Base-by-base conservation (phyloP, 768 basidiomycete genomes). In the Leucosporidium scottii region DNA sequence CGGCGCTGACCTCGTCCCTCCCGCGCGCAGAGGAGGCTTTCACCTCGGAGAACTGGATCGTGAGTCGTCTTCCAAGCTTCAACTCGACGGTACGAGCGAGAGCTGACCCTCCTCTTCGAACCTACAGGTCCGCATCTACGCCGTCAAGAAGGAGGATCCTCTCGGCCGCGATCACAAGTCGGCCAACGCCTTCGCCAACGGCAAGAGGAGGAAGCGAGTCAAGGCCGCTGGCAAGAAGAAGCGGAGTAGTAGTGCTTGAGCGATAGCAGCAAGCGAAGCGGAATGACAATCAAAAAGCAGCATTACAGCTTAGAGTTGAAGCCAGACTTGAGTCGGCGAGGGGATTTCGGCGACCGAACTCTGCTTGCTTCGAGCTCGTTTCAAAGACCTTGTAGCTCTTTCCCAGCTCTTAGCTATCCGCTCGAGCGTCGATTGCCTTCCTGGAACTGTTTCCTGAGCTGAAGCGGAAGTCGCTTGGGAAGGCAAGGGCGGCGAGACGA, bases 31-130 rank as follows among this genome's bases (percentile, higher is more conserved):
- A 99, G 70, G 96, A 99, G 79, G 96, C 94, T 12, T 99, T 93
- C 82, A 99, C 96, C 2, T 91, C 92, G 10, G 96, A 99, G 81
- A 99, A 99, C 79, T 99, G 96, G 96, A 94, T 99, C 72, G 94
- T 92, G 75, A 79, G 86, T 82, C 51, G 53, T 28, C 25, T 28
- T 13, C 15, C 17, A 20, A 31, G 53, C 31, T 10, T 47, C 34
- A 25, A 9, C 31, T 36, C 10, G 21, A 6, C 51, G 53, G 10
- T 0, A 15, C n/a, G 48, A n/a, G n/a, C n/a, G n/a, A n/a, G 20
- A 57, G 20, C 44, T 58, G 64, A 39, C 61, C 27, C n/a, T 31
- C 10, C 31, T 44, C 30, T 18, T 56, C 57, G 34, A 50, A 2
- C 31, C n/a, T 4, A 21, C 71, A 87, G 86, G 87, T 92, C 66